Percentiles rank a stretch among this genome's conserved stretches.
phyloP scores from a whole-genome alignment of 2,329 filamentous ascomycete species.

The Zasmidium cellare region DNA sequence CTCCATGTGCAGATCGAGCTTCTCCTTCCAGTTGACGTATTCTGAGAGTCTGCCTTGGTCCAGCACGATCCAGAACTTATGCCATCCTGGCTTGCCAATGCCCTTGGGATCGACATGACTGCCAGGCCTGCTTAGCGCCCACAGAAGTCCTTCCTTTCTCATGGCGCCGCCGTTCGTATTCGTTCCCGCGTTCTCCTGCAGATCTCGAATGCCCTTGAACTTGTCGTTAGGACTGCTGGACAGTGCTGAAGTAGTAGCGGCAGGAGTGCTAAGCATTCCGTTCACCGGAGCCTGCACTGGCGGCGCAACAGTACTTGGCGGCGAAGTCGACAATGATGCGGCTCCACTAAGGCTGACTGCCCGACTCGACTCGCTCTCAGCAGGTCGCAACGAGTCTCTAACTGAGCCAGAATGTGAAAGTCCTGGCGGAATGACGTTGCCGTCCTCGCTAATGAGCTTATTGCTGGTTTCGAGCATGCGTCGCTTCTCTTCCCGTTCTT shows the following conservation, averaged over 20 bases:
- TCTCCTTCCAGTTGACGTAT: slow-evolving; percentile 99
- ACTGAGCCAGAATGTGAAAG: slow-evolving; percentile 29
- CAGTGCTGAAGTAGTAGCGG: slow-evolving; percentile 10
- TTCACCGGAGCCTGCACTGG: slow-evolving; percentile 26
- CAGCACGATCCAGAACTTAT: slow-evolving; percentile 99
- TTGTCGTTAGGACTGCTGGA: slow-evolving; percentile 48
- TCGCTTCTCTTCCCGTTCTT: slow-evolving; percentile 94
- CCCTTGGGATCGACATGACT: slow-evolving; percentile 94
- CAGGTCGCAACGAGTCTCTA: slow-evolving; percentile 25
- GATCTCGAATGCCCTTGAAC: slow-evolving; percentile 89
- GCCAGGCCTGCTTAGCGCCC: slow-evolving; percentile 89
- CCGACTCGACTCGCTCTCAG: slow-evolving; percentile 24
- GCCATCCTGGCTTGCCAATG: slow-evolving; percentile 96
- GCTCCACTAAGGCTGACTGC: slow-evolving; percentile 24
- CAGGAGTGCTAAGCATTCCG: slow-evolving; percentile 25
- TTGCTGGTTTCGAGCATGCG: slow-evolving; percentile 86
- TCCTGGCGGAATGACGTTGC: slow-evolving; percentile 27
- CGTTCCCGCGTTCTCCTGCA: slow-evolving; percentile 67
- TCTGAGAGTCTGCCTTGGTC: slow-evolving; percentile 96
- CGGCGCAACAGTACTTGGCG: slow-evolving; percentile 22
- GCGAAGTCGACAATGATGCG: slow-evolving; percentile 29
- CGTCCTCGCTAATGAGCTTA: slow-evolving; percentile 43
- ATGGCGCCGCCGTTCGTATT: slow-evolving; percentile 64
- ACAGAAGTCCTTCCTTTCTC: slow-evolving; percentile 89
- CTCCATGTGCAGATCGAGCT: slow-evolving; percentile 93